These are phyloP conservation scores for Phyllosticta citriasiana DNA, from an alignment of 2,329 filamentous ascomycete genomes.

Conservation along the genomic window DNA sequence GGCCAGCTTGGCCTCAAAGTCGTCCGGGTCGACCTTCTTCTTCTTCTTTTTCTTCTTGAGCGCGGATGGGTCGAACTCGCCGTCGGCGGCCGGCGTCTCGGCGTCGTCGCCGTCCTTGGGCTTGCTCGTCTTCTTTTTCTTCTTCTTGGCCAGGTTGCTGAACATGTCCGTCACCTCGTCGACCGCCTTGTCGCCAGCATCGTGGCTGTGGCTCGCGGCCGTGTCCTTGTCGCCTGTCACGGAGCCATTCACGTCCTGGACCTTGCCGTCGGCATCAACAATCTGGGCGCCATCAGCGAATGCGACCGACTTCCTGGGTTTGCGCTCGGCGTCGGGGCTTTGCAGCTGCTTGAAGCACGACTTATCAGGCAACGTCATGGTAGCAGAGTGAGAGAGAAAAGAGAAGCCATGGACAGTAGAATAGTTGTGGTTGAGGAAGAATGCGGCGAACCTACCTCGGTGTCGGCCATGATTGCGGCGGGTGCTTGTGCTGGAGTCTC, in stretches of 20 bases:
- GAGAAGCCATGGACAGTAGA: neutral
- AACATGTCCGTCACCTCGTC: conserved; percentile 54
- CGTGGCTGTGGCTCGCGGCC: conserved; percentile 59
- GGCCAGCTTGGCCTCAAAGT: conserved; percentile 59
- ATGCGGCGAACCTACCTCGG: conserved; percentile 12
- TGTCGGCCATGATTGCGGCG: conserved; percentile 45
- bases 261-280: conserved; percentile 80
- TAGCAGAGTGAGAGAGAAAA: conserved; percentile 3
- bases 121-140: conserved; percentile 55
- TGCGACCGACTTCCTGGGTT: conserved; percentile 84
- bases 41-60: conserved; percentile 87
- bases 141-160: conserved; percentile 64
- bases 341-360: conserved; percentile 14
- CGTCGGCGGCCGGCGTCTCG: conserved; percentile 42
- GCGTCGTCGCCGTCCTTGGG: conserved; percentile 46
- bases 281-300: conserved; percentile 83
- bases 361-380: conserved; percentile 7
- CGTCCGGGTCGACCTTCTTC: conserved; percentile 49
- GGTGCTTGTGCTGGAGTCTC: neutral
- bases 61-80: conserved; percentile 54
- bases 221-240: conserved; percentile 67
- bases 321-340: conserved; percentile 43
- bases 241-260: conserved; percentile 64
- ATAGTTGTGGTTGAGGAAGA: neutral
- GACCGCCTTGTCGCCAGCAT: conserved; percentile 44